Conservation (phyloP, 495 filamentous ascomycete species). For the Chaetomidium leptoderma region DNA sequence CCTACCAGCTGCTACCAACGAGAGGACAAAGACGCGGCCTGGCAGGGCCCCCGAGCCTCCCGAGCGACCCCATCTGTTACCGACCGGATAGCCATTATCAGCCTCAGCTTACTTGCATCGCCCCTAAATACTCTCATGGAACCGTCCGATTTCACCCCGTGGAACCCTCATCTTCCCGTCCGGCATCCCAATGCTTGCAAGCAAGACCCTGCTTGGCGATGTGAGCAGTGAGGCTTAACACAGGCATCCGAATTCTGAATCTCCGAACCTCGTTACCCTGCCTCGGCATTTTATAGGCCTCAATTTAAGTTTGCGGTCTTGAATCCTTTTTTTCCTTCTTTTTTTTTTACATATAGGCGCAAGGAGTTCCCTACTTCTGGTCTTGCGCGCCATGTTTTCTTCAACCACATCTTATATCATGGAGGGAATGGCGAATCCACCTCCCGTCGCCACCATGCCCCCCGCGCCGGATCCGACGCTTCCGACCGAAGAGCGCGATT, state of each 20-base stretch:
- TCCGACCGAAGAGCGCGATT: slow-evolving; percentile 10
- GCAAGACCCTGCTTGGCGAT: neutral
- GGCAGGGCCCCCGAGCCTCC: slow-evolving; percentile 12
- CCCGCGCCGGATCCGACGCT: neutral
- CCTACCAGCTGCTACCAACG: slow-evolving; percentile 9
- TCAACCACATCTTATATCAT: slow-evolving; percentile 1
- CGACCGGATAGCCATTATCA: slow-evolving; percentile 1
- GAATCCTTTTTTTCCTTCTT: too few relatives aligned
- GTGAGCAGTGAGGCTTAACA: neutral
- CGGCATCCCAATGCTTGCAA: neutral
- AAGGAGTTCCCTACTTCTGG: neutral
- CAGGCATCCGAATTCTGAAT: neutral
- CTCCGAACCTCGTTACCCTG: neutral
- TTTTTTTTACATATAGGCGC: neutral
- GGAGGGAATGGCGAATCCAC: neutral
- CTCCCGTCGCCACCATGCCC: neutral
- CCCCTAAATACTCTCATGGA: neutral
- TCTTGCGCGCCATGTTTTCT: neutral
- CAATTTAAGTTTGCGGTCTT: too few relatives aligned
- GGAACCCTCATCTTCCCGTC: neutral
- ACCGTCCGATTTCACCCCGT: neutral
- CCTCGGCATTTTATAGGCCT: too few relatives aligned
- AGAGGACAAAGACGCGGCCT: neutral
- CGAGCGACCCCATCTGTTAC: slow-evolving; percentile 13
- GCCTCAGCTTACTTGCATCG: slow-evolving; percentile 11